Conservation (phyloP, 2,329 filamentous ascomycete genomes). For the Eutypa lata region DNA sequence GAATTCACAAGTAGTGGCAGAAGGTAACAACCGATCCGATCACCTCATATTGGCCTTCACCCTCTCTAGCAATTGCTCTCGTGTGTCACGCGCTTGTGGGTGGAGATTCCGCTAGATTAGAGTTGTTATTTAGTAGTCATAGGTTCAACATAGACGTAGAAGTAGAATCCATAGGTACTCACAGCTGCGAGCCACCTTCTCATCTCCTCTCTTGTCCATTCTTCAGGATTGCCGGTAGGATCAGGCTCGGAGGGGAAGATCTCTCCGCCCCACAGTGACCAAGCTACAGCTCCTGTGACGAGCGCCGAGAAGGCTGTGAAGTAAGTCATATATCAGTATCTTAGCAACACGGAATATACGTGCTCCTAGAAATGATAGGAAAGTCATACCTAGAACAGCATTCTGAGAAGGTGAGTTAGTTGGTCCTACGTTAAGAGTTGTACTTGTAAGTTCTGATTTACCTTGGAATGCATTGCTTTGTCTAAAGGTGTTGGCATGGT, state of each 20-base stretch:
- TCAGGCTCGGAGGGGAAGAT: slow-evolving; percentile 75
- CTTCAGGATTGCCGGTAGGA: slow-evolving; percentile 68
- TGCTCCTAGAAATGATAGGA: slow-evolving; percentile 1
- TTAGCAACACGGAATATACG: background rate
- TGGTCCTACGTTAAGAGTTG: slow-evolving; percentile 1
- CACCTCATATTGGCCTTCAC: slow-evolving; percentile 63
- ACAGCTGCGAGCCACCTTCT: slow-evolving; percentile 78
- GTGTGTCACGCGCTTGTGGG: slow-evolving; percentile 55
- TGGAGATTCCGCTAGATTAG: slow-evolving; percentile 58
- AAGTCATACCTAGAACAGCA: slow-evolving; percentile 60
- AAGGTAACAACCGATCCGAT: background rate
- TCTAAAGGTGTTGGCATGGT: slow-evolving; percentile 70
- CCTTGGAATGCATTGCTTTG: slow-evolving; percentile 67
- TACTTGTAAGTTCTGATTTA: slow-evolving; percentile 32
- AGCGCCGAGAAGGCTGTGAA: slow-evolving; percentile 72
- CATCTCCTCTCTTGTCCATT: slow-evolving; percentile 79
- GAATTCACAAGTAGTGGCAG: background rate
- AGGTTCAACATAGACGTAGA: background rate
- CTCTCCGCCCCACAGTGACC: slow-evolving; percentile 81
- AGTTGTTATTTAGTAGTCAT: slow-evolving; percentile 2
- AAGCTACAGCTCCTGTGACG: slow-evolving; percentile 76
- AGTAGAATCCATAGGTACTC: slow-evolving; percentile 36
- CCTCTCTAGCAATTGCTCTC: slow-evolving; percentile 63
- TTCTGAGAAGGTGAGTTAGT: slow-evolving; percentile 46
- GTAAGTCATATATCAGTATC: slow-evolving; percentile 23